phyloP scores from a whole-genome alignment of 768 basidiomycete species.

The Nidularia sp. region DNA sequence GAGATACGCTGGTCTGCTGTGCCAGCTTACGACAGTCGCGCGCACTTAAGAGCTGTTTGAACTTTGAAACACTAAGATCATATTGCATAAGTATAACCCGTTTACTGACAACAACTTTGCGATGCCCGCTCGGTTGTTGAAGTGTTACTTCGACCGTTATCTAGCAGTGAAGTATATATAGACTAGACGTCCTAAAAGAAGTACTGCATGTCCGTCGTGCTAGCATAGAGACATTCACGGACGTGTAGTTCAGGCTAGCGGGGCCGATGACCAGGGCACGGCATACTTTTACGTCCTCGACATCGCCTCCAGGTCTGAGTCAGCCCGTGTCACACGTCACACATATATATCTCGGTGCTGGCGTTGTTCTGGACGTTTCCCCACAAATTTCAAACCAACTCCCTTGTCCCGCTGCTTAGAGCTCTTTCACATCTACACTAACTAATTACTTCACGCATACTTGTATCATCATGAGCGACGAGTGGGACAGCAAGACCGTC shows the following conservation, averaged over 20 bases:
- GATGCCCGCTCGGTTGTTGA: neutral
- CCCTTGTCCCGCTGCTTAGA: neutral
- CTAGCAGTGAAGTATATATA: too few species aligned
- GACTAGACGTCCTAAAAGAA: too few species aligned
- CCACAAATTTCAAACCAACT: neutral
- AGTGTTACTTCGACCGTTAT: too few species aligned
- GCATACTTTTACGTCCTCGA: neutral
- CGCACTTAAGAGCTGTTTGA: too few species aligned
- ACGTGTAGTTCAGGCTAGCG: neutral
- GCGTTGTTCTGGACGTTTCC: neutral
- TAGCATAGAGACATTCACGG: too few species aligned
- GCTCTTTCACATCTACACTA: constrained; percentile 1
- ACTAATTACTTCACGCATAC: constrained; percentile 1
- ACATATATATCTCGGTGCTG: neutral
- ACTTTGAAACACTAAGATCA: too few species aligned
- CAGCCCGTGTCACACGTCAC: neutral
- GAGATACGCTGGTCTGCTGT: too few species aligned
- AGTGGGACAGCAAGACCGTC: constrained; percentile 72
- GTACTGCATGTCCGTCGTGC: too few species aligned
- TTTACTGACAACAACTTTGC: neutral
- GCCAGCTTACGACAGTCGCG: too few species aligned
- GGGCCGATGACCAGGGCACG: neutral
- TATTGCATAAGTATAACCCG: too few species aligned
- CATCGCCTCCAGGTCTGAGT: neutral
- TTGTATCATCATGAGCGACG: constrained; percentile 41